Evolutionary conservation across 352 stramenopile genomes (phyloP), one percentile per base, ranked within the genome.

Genomic region (Phytophthora sansomeana): DNA sequence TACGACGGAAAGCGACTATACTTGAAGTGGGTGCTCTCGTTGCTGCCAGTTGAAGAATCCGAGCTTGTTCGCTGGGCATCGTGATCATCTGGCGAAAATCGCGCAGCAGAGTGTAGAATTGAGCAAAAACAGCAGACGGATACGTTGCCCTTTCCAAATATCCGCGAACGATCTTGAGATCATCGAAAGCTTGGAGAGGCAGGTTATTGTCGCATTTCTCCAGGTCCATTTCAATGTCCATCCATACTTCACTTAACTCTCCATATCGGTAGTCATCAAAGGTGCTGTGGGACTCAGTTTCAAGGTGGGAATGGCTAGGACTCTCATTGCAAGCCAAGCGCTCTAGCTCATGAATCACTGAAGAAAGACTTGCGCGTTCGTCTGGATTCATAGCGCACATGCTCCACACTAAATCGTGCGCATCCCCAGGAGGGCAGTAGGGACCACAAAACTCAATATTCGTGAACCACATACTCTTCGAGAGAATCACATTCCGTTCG

Each of bases 301-400:
- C 13, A 3, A 6, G 13, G 5, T 41, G 11, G 35, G 35, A 14
- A 17, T 6, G 1, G n/a, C 1, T 6, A 16, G 6, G 2, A 17
- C 35, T 17, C 1, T 16, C 35, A 7, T 41, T 41, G 4, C 11
- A 6, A 5, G 6, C 11, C 2, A 41, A 16, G 11, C 29, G 30
- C 16, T 55, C 60, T 3, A 61, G 43, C 42, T 63, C 46, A 3
- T 51, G 32, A 0, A 49, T 28, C 10, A 59, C 21, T 4, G 26
- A 54, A 4, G 48, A 53, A 2, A 59, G 11, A 16, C 38, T 60
- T 4, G 41, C 48, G 1, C 58, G 58, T 28, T 48, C 49, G 38
- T 3, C 24, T 14, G 48, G 30, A 13, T 59, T 30, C 1, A 35
- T 19, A 5, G 10, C 29, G 39, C 58, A 67, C 48, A 67, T 67